Conservation (phyloP, 768 basidiomycete genomes). For the Suillus variegatus region DNA sequence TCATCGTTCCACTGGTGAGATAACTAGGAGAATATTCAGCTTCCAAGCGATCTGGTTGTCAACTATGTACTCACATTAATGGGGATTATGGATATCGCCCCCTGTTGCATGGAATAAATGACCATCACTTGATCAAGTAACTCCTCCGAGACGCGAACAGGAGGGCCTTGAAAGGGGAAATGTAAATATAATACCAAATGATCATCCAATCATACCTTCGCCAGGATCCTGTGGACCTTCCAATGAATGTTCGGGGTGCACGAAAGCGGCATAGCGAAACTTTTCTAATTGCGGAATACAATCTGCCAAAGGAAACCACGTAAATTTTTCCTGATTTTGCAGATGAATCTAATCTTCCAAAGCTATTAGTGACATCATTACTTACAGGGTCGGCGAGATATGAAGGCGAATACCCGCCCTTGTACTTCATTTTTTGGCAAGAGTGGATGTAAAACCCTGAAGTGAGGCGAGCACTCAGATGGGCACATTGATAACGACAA, state of each 20-base stretch:
- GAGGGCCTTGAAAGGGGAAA: neutral
- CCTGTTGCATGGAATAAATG: conserved; percentile 25
- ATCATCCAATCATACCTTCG: conserved; percentile 23
- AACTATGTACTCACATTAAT: conserved; percentile 21
- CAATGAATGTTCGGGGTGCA: conserved; percentile 58
- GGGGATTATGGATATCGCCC: conserved; percentile 25
- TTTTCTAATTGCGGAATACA: conserved; percentile 65
- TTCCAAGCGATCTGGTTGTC: neutral
- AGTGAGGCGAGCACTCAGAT: neutral
- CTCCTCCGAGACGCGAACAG: conserved; percentile 17
- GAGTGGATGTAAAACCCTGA: conserved; percentile 91
- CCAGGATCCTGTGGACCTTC: conserved; percentile 30
- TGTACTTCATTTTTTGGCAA: conserved; percentile 95
- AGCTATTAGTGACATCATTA: conserved; percentile 2
- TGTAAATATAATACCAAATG: neutral
- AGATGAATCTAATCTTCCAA: neutral
- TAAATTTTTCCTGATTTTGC: conserved; percentile 64
- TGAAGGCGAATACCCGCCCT: conserved; percentile 90
- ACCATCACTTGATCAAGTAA: conserved; percentile 22
- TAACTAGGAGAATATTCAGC: conserved; percentile 22
- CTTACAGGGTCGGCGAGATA: conserved; percentile 84
- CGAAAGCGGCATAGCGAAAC: conserved; percentile 70
- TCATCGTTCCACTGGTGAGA: conserved; percentile 29
- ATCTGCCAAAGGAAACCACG: conserved; percentile 67
- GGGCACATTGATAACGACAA: neutral